A percentile compares a stretch with the other conserved stretches of the same genome.
Conservation (phyloP, 768 basidiomycete genomes). For the Termitomyces sp. region DNA sequence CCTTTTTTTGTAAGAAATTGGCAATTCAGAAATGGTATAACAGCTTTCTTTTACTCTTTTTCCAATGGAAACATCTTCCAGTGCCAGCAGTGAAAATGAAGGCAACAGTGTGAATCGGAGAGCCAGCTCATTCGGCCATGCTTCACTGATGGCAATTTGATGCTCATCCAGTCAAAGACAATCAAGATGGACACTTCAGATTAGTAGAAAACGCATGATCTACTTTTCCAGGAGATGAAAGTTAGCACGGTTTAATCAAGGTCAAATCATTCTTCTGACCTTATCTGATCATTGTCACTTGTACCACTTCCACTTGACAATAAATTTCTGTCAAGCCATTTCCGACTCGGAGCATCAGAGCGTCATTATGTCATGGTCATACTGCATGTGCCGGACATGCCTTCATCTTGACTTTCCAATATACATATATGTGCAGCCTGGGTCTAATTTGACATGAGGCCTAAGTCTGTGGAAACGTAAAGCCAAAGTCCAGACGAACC, state of each 20-base stretch:
- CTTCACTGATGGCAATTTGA: no score
- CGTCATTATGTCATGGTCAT: background rate
- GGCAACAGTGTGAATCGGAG: background rate
- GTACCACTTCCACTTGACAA: no score
- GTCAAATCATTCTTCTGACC: background rate
- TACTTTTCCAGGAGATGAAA: background rate
- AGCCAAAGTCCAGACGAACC: background rate
- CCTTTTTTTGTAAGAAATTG: no score
- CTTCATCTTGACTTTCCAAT: background rate
- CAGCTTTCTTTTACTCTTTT: no score
- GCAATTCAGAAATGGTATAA: no score
- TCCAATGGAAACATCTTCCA: no score
- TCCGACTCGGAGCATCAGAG: constrained; percentile 1
- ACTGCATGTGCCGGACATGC: background rate
- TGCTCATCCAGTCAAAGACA: background rate
- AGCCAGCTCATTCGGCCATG: background rate
- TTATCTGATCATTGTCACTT: background rate
- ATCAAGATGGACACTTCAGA: background rate
- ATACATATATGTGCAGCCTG: background rate
- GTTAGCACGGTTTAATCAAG: background rate
- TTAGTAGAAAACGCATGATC: background rate
- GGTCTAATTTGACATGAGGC: background rate
- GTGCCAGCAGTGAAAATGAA: no score
- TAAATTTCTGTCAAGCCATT: background rate
- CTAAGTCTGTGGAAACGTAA: background rate